Conservation (phyloP, 805 yeast genomes). For the Candida montana region DNA sequence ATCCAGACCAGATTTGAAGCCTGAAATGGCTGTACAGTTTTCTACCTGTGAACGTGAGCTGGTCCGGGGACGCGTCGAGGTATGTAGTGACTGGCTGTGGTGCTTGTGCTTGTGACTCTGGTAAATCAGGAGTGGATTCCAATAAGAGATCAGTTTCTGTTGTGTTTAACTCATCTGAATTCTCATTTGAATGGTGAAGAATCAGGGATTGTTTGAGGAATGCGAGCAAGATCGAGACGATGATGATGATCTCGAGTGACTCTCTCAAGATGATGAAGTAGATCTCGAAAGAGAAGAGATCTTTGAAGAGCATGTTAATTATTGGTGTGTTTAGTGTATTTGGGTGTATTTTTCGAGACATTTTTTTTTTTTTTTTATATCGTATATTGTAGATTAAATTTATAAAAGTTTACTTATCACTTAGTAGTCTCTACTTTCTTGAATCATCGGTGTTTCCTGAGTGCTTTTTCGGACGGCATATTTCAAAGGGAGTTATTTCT, state of each 20-base stretch:
- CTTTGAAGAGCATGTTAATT: constrained; percentile 11
- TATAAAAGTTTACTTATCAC: too few species aligned
- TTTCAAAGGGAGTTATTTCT: too few species aligned
- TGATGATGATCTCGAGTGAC: constrained; percentile 71
- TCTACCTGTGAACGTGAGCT: constrained; percentile 23
- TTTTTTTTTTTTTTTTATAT: too few species aligned
- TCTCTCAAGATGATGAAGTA: constrained; percentile 71
- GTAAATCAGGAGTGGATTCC: background rate
- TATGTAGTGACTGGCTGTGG: background rate
- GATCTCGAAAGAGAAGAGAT: constrained; percentile 64
- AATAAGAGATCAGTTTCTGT: constrained; percentile 13
- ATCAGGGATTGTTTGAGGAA: constrained; percentile 59
- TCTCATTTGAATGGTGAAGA: constrained; percentile 23
- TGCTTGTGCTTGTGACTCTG: background rate
- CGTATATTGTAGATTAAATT: too few species aligned
- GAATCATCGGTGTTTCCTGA: too few species aligned
- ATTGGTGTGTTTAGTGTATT: background rate
- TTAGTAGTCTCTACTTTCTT: too few species aligned
- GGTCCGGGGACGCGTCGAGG: constrained; percentile 4
- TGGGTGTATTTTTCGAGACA: background rate
- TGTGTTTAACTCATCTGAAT: background rate
- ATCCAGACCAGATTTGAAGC: constrained; percentile 80
- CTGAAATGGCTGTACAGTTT: constrained; percentile 41
- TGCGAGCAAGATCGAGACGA: constrained; percentile 66
- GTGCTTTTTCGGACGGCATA: too few species aligned